A percentile compares a stretch with the other conserved stretches of the same genome.
These are phyloP conservation scores for Phaffomyces thermotolerans DNA, from an alignment of 805 yeast species.

Conservation along the genomic window DNA sequence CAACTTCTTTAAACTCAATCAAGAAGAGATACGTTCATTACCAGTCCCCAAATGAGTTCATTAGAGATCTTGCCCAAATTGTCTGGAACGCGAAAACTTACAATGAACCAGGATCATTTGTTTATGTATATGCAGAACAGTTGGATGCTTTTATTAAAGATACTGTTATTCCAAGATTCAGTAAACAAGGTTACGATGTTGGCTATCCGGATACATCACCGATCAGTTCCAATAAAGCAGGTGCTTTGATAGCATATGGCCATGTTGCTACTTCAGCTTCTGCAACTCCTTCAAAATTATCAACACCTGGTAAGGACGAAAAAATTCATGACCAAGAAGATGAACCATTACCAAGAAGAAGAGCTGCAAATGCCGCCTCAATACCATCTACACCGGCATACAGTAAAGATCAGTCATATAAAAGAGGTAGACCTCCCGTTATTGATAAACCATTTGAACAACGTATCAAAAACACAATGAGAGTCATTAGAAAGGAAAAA, in stretches of 20 bases:
- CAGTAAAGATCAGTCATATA: conserved; percentile 26
- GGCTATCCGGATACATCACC: conserved; percentile 33
- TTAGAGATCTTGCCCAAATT: conserved; percentile 74
- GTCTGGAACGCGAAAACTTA: conserved; percentile 86
- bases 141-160: conserved; percentile 34
- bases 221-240: conserved; percentile 15
- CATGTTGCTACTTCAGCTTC: conserved; percentile 5
- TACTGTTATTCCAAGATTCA: conserved; percentile 28
- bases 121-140: conserved; percentile 59
- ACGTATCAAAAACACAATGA: conserved; percentile 79
- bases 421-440: conserved; percentile 87
- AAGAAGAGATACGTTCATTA: conserved; percentile 53
- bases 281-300: conserved; percentile 1
- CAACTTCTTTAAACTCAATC: conserved; percentile 75
- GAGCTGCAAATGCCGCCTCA: conserved; percentile 1
- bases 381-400: background rate
- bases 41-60: conserved; percentile 55
- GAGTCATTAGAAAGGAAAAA: conserved; percentile 68
- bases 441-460: conserved; percentile 90
- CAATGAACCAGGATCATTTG: conserved; percentile 61
- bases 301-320: conserved; percentile 6
- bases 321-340: conserved; percentile 1
- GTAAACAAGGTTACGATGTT: conserved; percentile 27
- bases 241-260: conserved; percentile 14
- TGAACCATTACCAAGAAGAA: conserved; percentile 3